Conservation (phyloP, 495 filamentous ascomycete species). For the Neurospora sp. region DNA sequence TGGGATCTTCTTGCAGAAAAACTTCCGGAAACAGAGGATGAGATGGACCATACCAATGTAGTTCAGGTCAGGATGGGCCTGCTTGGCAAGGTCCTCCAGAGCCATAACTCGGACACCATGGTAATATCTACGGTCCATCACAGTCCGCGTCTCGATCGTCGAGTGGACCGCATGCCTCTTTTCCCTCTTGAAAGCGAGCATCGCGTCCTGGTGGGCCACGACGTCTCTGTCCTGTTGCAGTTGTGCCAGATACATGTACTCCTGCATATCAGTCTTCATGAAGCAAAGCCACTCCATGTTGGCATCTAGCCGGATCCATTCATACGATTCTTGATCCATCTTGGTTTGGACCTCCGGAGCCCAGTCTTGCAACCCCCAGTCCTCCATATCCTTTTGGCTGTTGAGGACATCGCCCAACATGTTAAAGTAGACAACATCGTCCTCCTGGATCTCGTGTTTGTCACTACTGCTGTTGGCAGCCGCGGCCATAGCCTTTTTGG, state of each 20-base stretch:
- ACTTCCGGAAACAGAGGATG: conserved; percentile 68
- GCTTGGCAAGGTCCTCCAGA: conserved; percentile 59
- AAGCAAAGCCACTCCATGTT: conserved; percentile 97
- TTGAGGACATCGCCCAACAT: conserved; percentile 87
- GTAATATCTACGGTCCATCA: conserved; percentile 89
- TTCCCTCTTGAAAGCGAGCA: conserved; percentile 33
- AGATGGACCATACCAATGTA: conserved; percentile 81
- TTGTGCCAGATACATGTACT: conserved; percentile 96
- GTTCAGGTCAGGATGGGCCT: conserved; percentile 49
- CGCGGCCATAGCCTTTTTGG: conserved; percentile 75
- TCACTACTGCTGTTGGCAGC: conserved; percentile 41
- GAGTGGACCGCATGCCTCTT: conserved; percentile 64
- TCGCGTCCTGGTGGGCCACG: conserved; percentile 76
- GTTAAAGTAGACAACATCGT: conserved; percentile 90
- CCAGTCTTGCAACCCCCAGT: conserved; percentile 87
- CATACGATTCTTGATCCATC: conserved; percentile 94
- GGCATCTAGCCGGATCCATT: conserved; percentile 96
- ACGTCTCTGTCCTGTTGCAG: conserved; percentile 96
- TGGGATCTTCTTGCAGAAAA: conserved; percentile 61
- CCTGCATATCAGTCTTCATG: conserved; percentile 60
- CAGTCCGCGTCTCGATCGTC: conserved; percentile 73
- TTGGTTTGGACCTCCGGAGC: conserved; percentile 68
- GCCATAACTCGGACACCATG: conserved; percentile 82
- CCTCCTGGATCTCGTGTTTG: conserved; percentile 68
- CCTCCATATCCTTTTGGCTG: conserved; percentile 63